These are phyloP conservation scores for Barnettozyma siamensis DNA, from an alignment of 805 yeast species.

Conservation along the genomic window DNA sequence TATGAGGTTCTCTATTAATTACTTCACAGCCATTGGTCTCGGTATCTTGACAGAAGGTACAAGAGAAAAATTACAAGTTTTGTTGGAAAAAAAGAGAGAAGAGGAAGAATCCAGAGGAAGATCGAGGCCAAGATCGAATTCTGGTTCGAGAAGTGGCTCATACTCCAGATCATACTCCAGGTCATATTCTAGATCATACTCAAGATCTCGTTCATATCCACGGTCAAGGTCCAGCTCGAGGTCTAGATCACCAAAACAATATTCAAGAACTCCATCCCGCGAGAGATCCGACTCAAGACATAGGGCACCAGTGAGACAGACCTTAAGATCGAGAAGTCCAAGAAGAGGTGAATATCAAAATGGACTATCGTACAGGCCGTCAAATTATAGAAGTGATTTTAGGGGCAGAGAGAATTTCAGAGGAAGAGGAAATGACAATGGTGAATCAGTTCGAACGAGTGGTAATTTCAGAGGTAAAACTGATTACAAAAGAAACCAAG, in stretches of 20 bases:
- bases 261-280: not conserved
- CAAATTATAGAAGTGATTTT: not conserved
- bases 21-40: constrained; percentile 86
- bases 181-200: constrained; percentile 23
- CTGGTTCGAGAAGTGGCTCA: constrained; percentile 17
- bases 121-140: constrained; percentile 22
- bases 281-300: constrained; percentile 22
- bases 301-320: constrained; percentile 1
- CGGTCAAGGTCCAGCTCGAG: not conserved
- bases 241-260: too few species aligned
- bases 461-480: constrained; percentile 2
- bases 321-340: constrained; percentile 14
- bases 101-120: constrained; percentile 17
- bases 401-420: not conserved
- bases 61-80: constrained; percentile 48
- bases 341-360: constrained; percentile 1
- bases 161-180: constrained; percentile 15
- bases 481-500: too few species aligned
- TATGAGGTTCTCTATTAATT: constrained; percentile 77
- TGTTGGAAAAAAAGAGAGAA: constrained; percentile 21
- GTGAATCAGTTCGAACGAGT: not conserved
- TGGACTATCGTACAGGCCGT: too few species aligned
- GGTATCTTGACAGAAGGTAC: constrained; percentile 79
- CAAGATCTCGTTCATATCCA: constrained; percentile 16
- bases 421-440: not conserved